These are phyloP conservation scores for Seminavis robusta DNA, from an alignment of 108 stramenopile genomes.

Conservation along the genomic window DNA sequence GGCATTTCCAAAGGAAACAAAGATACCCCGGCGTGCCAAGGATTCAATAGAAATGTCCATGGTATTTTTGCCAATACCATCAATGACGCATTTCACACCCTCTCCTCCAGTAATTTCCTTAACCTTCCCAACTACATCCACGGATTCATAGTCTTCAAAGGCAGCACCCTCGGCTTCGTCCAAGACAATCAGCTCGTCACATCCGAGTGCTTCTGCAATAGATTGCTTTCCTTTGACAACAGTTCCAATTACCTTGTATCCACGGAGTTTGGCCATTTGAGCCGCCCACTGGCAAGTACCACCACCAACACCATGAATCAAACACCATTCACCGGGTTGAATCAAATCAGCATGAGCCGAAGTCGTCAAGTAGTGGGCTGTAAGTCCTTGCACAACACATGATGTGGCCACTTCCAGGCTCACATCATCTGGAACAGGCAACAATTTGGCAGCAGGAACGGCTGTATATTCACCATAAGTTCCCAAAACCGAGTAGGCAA, in stretches of 20 bases:
- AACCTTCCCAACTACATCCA: constrained; percentile 62
- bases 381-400: constrained; percentile 79
- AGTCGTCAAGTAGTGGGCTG: constrained; percentile 76
- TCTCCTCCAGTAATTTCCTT: constrained; percentile 66
- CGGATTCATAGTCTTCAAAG: constrained; percentile 72
- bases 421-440: constrained; percentile 53
- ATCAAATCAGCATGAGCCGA: constrained; percentile 69
- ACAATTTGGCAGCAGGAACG: constrained; percentile 51
- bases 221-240: constrained; percentile 58
- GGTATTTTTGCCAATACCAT: constrained; percentile 81
- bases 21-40: constrained; percentile 72
- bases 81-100: constrained; percentile 78
- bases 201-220: constrained; percentile 39
- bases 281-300: constrained; percentile 87
- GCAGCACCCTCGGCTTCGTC: constrained; percentile 67
- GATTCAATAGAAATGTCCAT: constrained; percentile 74
- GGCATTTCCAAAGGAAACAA: constrained; percentile 85
- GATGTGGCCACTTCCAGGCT: constrained; percentile 59
- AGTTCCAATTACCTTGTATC: constrained; percentile 84
- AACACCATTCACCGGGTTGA: constrained; percentile 69
- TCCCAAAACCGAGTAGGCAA: constrained; percentile 65
- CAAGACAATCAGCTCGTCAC: constrained; percentile 78
- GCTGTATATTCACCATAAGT: constrained; percentile 77
- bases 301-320: constrained; percentile 79
- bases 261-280: constrained; percentile 80